phyloP scores from a whole-genome alignment of 176 grass and related monocot species.

The Triticum turgidum region DNA sequence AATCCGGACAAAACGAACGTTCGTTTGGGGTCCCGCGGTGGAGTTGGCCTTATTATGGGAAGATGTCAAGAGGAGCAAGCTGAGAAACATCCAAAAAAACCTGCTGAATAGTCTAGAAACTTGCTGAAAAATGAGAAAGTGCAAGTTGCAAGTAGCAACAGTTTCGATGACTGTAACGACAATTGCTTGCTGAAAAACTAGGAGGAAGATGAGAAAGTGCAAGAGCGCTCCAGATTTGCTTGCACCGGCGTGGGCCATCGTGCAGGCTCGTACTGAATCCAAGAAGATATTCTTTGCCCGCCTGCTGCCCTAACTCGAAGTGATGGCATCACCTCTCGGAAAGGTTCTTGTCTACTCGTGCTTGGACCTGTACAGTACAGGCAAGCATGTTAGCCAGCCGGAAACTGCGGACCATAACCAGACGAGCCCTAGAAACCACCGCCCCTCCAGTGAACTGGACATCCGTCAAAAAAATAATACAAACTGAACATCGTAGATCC shows the following conservation, averaged over 20 bases:
- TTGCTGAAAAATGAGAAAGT: neutral
- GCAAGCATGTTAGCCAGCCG: conserved; percentile 9
- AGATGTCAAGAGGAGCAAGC: no score
- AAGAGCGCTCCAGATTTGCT: neutral
- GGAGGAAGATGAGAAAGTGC: neutral
- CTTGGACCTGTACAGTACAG: neutral
- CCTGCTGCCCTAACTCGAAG: neutral
- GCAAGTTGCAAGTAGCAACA: neutral
- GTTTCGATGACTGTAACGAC: neutral
- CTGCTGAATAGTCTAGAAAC: no score
- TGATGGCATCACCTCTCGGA: neutral
- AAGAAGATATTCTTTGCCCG: neutral
- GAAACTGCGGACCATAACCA: neutral
- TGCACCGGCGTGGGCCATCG: neutral
- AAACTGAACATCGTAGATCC: neutral
- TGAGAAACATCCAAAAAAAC: no score
- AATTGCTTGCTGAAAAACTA: neutral
- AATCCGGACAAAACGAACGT: no score
- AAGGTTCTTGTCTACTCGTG: neutral
- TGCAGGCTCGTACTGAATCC: neutral
- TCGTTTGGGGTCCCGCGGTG: no score
- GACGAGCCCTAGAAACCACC: neutral
- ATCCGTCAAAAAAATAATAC: no score
- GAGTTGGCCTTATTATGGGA: no score
- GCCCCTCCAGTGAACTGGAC: neutral